Conservation (phyloP, 2,329 filamentous ascomycete genomes). For the Hawksworthiomyces lignivorus region DNA sequence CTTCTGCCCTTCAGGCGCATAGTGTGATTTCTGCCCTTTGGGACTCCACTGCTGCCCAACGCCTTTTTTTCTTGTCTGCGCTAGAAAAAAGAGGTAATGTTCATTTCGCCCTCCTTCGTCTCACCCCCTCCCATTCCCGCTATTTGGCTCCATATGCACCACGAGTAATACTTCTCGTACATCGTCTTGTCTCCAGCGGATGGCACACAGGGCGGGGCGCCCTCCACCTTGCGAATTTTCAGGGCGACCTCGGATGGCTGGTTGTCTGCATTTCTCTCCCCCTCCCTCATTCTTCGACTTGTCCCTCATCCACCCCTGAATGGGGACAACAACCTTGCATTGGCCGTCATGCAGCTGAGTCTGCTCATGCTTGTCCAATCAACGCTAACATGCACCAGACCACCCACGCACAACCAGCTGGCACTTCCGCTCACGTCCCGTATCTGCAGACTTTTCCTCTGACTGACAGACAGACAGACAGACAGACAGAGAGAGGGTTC, state of each 20-base stretch:
- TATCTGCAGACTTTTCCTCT: slow-evolving; percentile 7
- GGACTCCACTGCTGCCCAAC: slow-evolving; percentile 16
- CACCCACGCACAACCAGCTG: slow-evolving; percentile 17
- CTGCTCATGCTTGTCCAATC: slow-evolving; percentile 12
- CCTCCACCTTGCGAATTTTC: slow-evolving; percentile 3
- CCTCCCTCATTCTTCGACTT: too few relatives aligned
- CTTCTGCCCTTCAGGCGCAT: neutral
- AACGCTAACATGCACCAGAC: slow-evolving; percentile 14
- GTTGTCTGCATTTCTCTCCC: neutral
- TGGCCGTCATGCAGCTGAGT: slow-evolving; percentile 13
- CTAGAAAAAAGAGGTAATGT: slow-evolving; percentile 3
- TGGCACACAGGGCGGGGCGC: neutral
- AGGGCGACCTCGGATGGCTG: slow-evolving; percentile 8
- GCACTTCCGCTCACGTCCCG: slow-evolving; percentile 8
- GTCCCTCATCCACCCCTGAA: slow-evolving; percentile 6
- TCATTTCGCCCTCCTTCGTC: neutral
- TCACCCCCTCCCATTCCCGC: neutral
- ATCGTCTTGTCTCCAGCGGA: too few relatives aligned
- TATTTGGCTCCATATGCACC: too few relatives aligned
- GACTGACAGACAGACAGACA: too few relatives aligned
- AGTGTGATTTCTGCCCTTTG: neutral
- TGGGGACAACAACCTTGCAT: slow-evolving; percentile 8
- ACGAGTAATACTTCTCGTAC: neutral
- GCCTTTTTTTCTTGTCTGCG: neutral
- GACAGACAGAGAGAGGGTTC: neutral